These are phyloP conservation scores for Xylaria acuta DNA, from an alignment of 495 filamentous ascomycete species.

Conservation along the genomic window DNA sequence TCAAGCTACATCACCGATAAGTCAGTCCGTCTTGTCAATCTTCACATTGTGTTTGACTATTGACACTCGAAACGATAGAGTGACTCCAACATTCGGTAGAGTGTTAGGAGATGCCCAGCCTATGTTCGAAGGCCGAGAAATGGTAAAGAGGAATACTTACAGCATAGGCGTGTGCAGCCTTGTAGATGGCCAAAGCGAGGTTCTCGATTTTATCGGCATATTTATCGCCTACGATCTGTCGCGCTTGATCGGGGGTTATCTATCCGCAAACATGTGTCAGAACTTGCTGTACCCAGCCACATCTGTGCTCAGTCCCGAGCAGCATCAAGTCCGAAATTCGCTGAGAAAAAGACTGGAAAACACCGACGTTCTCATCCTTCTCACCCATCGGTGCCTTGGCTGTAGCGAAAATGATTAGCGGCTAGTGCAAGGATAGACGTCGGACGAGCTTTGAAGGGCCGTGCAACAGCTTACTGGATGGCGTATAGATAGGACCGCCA, in stretches of 20 bases:
- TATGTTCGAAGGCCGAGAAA: background rate
- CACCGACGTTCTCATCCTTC: conserved; percentile 77
- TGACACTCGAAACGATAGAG: background rate
- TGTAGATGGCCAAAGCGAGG: conserved; percentile 75
- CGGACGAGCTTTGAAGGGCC: background rate
- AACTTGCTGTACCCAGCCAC: too few relatives aligned
- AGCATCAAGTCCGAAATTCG: background rate
- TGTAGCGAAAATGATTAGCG: conserved; percentile 54
- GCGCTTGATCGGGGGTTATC: conserved; percentile 73
- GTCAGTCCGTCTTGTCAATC: background rate
- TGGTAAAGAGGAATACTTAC: conserved; percentile 50
- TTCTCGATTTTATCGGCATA: conserved; percentile 78
- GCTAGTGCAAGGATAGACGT: background rate
- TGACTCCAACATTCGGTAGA: background rate
- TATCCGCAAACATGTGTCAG: conserved; percentile 3
- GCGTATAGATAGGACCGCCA: conserved; percentile 76
- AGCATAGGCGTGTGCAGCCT: conserved; percentile 75
- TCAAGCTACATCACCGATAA: conserved; percentile 12
- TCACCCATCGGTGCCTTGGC: conserved; percentile 87
- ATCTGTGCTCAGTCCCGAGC: background rate
- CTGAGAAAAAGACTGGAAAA: background rate
- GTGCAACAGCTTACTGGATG: conserved; percentile 22
- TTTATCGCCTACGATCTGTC: conserved; percentile 70
- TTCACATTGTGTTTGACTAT: background rate
- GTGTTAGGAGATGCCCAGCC: background rate